Evolutionary conservation across 257 asterid genomes (phyloP).

Genomic region (Sherardia arvensis): DNA sequence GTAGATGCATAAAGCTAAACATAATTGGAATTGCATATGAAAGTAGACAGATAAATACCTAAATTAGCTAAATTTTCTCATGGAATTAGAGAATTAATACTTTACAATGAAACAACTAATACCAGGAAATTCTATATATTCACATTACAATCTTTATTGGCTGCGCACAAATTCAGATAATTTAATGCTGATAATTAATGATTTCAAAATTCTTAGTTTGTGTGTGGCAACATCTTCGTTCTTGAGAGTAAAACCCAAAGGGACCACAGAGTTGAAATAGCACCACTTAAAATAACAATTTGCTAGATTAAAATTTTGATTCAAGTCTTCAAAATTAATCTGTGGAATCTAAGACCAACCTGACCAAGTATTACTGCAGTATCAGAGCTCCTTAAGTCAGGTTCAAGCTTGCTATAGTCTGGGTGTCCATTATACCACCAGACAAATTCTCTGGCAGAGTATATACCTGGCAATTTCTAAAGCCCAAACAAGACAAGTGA

Average conservation of each 20-base stretch:
- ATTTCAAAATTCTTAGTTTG: not conserved
- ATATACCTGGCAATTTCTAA: conserved; percentile 54
- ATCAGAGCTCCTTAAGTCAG: conserved; percentile 65
- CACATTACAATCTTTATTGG: not conserved
- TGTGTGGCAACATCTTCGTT: not conserved
- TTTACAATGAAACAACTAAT: not conserved
- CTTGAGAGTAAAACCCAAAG: too few species aligned
- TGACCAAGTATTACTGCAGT: conserved; percentile 88
- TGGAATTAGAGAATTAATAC: not conserved
- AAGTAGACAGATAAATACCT: too few species aligned
- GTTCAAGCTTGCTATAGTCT: conserved; percentile 62
- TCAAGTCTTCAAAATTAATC: not conserved
- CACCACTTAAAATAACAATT: not conserved
- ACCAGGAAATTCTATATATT: not conserved
- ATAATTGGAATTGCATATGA: not conserved
- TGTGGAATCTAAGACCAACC: conserved; percentile 29
- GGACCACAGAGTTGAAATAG: not conserved
- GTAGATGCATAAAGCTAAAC: conserved; percentile 2
- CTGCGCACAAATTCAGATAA: not conserved
- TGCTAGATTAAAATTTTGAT: not conserved
- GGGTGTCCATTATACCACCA: conserved; percentile 99
- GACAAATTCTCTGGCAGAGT: conserved; percentile 86
- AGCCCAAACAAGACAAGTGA: conserved; percentile 6
- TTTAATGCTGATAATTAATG: not conserved
- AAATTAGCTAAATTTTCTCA: not conserved